Percentiles rank a stretch among this genome's conserved stretches.
Evolutionary conservation across 2,329 filamentous ascomycete genomes (phyloP).

Genomic region (Microdochium paspali): DNA sequence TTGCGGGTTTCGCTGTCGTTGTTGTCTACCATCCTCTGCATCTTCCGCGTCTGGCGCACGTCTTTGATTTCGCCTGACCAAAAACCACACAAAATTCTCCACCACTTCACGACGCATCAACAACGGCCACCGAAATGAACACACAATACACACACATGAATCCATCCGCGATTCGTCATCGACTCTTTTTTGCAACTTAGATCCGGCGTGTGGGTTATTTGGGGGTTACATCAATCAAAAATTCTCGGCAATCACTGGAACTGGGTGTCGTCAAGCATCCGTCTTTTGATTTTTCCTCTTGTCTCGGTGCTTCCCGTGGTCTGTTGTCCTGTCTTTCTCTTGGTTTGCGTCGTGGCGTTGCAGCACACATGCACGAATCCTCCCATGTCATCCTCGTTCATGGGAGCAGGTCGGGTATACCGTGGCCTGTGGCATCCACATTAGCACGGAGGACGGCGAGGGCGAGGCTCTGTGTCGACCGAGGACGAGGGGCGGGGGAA

Average conservation of each 20-base stretch:
- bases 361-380: not conserved
- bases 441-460: not conserved
- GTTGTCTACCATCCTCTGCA: not conserved
- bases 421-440: not conserved
- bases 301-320: not conserved
- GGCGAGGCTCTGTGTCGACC: not conserved
- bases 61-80: not conserved
- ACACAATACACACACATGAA: not conserved
- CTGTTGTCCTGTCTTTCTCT: not conserved
- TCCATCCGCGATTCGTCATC: not conserved
- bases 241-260: not conserved
- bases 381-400: not conserved
- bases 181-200: not conserved
- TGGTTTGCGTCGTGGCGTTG: not conserved
- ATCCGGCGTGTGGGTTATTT: conserved; percentile 1
- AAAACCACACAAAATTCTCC: not conserved
- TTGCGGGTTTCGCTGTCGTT: conserved; percentile 1
- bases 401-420: not conserved
- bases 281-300: not conserved
- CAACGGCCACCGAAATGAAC: not conserved
- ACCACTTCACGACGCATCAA: not conserved
- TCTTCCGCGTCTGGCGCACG: not conserved
- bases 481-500: not conserved
- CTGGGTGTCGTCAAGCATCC: not conserved
- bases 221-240: not conserved